Base-by-base conservation (phyloP, 2,329 filamentous ascomycete genomes). In the Apiospora malaysiana region DNA sequence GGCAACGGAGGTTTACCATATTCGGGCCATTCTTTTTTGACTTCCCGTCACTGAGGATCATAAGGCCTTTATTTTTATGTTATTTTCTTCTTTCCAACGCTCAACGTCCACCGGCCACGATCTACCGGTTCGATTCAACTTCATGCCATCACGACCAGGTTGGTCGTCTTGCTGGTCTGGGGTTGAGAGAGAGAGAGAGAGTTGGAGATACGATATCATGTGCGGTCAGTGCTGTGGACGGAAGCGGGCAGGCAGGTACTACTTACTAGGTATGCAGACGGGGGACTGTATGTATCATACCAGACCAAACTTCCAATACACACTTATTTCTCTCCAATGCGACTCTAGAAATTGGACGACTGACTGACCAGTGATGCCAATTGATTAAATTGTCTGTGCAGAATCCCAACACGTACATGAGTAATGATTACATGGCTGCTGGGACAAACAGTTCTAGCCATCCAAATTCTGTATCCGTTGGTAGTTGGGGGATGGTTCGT, bases 1-100 rank as follows among this genome's bases (percentile, higher is more conserved):
- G 70, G 73, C 56, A 21, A 63, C 32, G 21, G 56, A 40, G 32
- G 40, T 63, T 40, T 63, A 63, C 56, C 56, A 63, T 21, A 40
- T 63, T 63, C 56, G 56, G 56, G 9, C 27, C 51, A 59, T 59
- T 37, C 14, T 32, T 59, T 37, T 37, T 59, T 21, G 27, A 37
- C 51, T 59, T 59, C 27, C 51, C 51, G 51, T 59, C 27, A 18
- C 51, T 21, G 51, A 37, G 27, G 51, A 59, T 59, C 51, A 37
- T 37, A 12, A 37, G 27, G 51, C 5, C 5, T 37, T 37, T 59
- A 7, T 59, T n/a, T 10, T 37, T n/a, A 12, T 46, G 2, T 27
- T 63, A 3, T n/a, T 40, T 40, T 12, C 51, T 37, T 37, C 21
- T 32, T 40, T 32, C 56, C 18, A 40, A 40, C 32, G 32, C 40